phyloP scores from a whole-genome alignment of 1,139 yeast species.

The Suhomyces coccinellae region DNA sequence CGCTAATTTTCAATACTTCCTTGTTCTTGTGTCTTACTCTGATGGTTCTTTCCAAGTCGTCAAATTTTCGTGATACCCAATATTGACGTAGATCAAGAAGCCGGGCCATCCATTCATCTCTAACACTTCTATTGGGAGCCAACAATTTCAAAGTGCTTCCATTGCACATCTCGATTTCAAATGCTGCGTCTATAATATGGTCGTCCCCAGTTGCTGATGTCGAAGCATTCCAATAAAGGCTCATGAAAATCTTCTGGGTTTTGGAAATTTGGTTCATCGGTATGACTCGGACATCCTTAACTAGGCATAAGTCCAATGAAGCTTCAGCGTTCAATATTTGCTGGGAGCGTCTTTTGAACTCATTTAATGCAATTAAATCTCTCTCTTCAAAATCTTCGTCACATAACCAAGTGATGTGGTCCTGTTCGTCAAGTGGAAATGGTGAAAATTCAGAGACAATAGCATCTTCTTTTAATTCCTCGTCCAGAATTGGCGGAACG shows the following conservation, averaged over 20 bases:
- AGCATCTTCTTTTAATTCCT: constrained; percentile 15
- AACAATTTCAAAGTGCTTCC: constrained; percentile 54
- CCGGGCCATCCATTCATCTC: constrained; percentile 67
- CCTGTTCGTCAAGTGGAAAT: constrained; percentile 44
- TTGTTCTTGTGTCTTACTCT: constrained; percentile 49
- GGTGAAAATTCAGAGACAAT: constrained; percentile 50
- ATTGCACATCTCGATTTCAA: constrained; percentile 53
- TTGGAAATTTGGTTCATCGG: constrained; percentile 27
- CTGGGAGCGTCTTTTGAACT: constrained; percentile 60
- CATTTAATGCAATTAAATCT: constrained; percentile 61
- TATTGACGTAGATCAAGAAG: constrained; percentile 48
- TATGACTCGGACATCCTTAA: constrained; percentile 37
- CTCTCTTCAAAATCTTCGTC: constrained; percentile 43
- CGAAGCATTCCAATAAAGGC: constrained; percentile 46
- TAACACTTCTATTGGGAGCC: constrained; percentile 49
- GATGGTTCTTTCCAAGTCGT: constrained; percentile 42
- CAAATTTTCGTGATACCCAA: constrained; percentile 55
- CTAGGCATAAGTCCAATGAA: constrained; percentile 57
- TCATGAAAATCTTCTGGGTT: constrained; percentile 39
- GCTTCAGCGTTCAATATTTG: constrained; percentile 60
- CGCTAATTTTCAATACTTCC: constrained; percentile 49
- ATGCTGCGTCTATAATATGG: constrained; percentile 42
- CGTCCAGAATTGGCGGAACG: constrained; percentile 59
- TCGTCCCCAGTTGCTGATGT: constrained; percentile 27
- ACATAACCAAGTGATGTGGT: constrained; percentile 64